Evolutionary conservation across 345 rosid genomes (phyloP).

Genomic region (Acer negundo): DNA sequence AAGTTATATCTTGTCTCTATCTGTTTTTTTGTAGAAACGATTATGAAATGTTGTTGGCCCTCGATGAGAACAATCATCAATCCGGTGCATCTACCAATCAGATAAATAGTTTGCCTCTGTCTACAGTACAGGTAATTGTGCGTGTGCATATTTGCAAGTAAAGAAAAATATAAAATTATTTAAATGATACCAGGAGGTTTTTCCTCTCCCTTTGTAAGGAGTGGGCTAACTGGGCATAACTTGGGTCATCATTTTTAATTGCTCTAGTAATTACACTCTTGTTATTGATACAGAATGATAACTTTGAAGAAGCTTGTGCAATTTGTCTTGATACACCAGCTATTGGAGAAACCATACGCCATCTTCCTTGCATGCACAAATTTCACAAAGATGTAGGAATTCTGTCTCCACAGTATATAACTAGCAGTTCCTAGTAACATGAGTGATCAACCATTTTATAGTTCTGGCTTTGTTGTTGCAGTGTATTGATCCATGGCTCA

Average conservation of each 20-base stretch:
- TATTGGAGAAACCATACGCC: conserved; percentile 79
- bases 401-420: background rate
- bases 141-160: conserved; percentile 1
- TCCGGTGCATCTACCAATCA: conserved; percentile 64
- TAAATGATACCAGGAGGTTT: background rate
- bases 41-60: conserved; percentile 89
- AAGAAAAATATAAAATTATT: background rate
- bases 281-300: conserved; percentile 50
- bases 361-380: conserved; percentile 97
- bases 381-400: conserved; percentile 84
- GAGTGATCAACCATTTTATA: conserved; percentile 15
- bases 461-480: conserved; percentile 36
- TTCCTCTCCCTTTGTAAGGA: background rate
- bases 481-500: conserved; percentile 98
- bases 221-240: background rate
- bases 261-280: conserved; percentile 4
- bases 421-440: background rate
- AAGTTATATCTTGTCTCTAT: conserved; percentile 10
- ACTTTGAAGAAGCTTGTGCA: conserved; percentile 71
- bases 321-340: conserved; percentile 82
- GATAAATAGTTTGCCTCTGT: conserved; percentile 79
- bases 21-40: conserved; percentile 62
- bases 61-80: conserved; percentile 69
- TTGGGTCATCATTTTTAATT: background rate
- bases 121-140: conserved; percentile 57